Percentiles rank a stretch among this genome's conserved stretches.
Conservation (phyloP, 2,329 filamentous ascomycete genomes). For the Claviceps quebecensis region DNA sequence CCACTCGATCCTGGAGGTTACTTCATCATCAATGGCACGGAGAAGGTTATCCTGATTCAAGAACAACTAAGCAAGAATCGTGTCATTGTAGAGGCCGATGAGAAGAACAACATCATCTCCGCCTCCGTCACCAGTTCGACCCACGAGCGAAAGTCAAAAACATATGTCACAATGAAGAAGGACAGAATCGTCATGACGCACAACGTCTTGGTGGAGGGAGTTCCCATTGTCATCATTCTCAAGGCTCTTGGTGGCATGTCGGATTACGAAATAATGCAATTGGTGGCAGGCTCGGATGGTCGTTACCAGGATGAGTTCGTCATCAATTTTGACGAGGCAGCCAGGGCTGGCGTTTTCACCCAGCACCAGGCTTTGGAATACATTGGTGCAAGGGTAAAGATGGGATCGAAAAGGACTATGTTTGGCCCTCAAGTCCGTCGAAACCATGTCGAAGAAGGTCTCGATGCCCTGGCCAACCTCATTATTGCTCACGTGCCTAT, state of each 20-base stretch:
- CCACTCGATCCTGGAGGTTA: constrained; percentile 93
- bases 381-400: constrained; percentile 75
- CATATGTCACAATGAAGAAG: constrained; percentile 88
- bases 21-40: constrained; percentile 93
- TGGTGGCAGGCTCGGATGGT: constrained; percentile 77
- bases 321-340: constrained; percentile 87
- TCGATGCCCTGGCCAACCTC: constrained; percentile 84
- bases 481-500: constrained; percentile 93
- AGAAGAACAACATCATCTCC: constrained; percentile 84
- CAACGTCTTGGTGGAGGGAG: constrained; percentile 81
- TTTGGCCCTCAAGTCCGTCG: constrained; percentile 45
- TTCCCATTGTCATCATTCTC: constrained; percentile 88
- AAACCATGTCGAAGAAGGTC: constrained; percentile 78
- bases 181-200: constrained; percentile 80
- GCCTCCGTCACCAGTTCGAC: constrained; percentile 97
- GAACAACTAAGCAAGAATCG: constrained; percentile 98
- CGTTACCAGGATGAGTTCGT: constrained; percentile 90
- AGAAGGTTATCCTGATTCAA: constrained; percentile 97
- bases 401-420: constrained; percentile 54
- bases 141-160: constrained; percentile 95
- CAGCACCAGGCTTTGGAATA: constrained; percentile 94
- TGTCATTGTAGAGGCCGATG: constrained; percentile 87
- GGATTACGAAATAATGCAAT: constrained; percentile 84
- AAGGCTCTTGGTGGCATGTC: constrained; percentile 90
- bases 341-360: constrained; percentile 71